A percentile compares a stretch with the other conserved stretches of the same genome.
phyloP scores from a whole-genome alignment of 192 early-diverging fungal genomes.

The Coemansia sp. region DNA sequence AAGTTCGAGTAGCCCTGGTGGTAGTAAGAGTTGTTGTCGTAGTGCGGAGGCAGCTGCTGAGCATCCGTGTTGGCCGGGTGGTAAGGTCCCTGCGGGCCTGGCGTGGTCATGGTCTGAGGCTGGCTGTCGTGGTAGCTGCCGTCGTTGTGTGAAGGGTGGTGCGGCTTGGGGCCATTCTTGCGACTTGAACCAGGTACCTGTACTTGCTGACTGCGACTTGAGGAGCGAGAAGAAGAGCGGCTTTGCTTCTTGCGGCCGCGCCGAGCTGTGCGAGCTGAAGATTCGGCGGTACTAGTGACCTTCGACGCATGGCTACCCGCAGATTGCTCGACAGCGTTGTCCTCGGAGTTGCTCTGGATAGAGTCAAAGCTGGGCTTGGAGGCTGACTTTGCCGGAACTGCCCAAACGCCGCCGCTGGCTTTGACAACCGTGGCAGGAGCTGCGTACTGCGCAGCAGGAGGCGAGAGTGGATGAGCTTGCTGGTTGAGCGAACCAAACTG shows the following conservation, averaged over 20 bases:
- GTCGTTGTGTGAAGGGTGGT: not conserved
- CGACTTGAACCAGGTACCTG: slow-evolving; percentile 24
- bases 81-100: slow-evolving; percentile 16
- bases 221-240: slow-evolving; percentile 42
- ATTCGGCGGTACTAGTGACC: slow-evolving; percentile 2
- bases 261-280: slow-evolving; percentile 9
- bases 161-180: slow-evolving; percentile 22
- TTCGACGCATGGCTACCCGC: not conserved
- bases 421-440: slow-evolving; percentile 6
- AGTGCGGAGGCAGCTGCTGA: slow-evolving; percentile 20
- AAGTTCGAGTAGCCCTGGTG: slow-evolving; percentile 30
- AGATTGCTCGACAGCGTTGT: slow-evolving; percentile 12
- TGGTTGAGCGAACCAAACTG: slow-evolving; percentile 58
- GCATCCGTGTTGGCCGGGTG: slow-evolving; percentile 7
- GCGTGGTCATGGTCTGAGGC: slow-evolving; percentile 5
- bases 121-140: not conserved
- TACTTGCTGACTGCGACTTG: slow-evolving; percentile 34
- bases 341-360: slow-evolving; percentile 16
- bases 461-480: slow-evolving; percentile 32
- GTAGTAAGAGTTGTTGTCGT: slow-evolving; percentile 33
- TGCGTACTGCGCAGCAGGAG: slow-evolving; percentile 21
- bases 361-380: slow-evolving; percentile 56
- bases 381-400: slow-evolving; percentile 25
- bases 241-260: slow-evolving; percentile 29
- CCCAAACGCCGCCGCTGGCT: slow-evolving; percentile 51